Base-by-base conservation (phyloP, 78 protist genomes). In the Polysphondylium violaceum region DNA sequence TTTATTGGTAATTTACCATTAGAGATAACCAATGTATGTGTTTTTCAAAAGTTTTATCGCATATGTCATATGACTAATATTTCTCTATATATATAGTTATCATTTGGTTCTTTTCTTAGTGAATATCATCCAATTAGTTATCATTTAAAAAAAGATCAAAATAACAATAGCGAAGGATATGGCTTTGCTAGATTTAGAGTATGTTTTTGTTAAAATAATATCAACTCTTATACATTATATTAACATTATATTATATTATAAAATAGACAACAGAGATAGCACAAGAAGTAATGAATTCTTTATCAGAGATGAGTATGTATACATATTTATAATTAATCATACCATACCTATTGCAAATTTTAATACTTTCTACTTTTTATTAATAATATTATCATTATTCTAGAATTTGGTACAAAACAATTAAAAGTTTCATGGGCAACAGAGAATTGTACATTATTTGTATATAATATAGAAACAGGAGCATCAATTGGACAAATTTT, bases 371-470 rank as follows among this genome's bases (percentile, higher is more conserved):
- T n/a, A n/a, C n/a, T n/a, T n/a, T n/a, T n/a, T n/a, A n/a, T n/a
- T n/a, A n/a, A n/a, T n/a, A n/a, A n/a, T n/a, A n/a, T n/a, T n/a
- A n/a, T n/a, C n/a, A n/a, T n/a, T n/a, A n/a, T n/a, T n/a, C n/a
- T n/a, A n/a, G n/a, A n/a, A n/a, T n/a, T n/a, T n/a, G n/a, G n/a
- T n/a, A n/a, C 55, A 40, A 36, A 29, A 27, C 59, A 55, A 41
- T 40, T 75, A n/a, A 75, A 75, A 58, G 65, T 33, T 7, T 55
- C 56, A 53, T 75, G 85, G 85, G 85, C 85, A 1, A 44, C 59
- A 19, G 65, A 60, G 36, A 75, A 53, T 41, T 40, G 65, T 14
- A 75, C 85, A 21, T 40, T 75, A 27, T 75, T 53, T 59, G 85
- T 75, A 3, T 53, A 55, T 3, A 75, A 75, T 75, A 35, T 75